phyloP scores from a whole-genome alignment of 768 basidiomycete genomes.

The Agaricus blazei region DNA sequence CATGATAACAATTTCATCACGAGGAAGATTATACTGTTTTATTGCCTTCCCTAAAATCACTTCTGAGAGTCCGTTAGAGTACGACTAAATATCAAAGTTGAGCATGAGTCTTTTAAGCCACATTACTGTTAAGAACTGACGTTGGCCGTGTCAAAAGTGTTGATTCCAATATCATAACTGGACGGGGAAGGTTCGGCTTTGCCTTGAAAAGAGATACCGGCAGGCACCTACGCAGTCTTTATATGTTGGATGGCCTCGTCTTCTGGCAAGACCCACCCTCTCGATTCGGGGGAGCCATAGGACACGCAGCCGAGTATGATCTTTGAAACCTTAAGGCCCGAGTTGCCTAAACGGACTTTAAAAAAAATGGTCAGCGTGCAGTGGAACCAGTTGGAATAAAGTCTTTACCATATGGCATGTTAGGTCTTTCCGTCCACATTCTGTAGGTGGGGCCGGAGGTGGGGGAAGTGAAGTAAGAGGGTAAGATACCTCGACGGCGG shows the following conservation, averaged over 20 bases:
- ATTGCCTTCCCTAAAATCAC: constrained; percentile 66
- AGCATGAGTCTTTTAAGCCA: background rate
- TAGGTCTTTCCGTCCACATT: too few species aligned
- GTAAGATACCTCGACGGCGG: too few species aligned
- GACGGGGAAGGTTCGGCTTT: too few species aligned
- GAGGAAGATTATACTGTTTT: constrained; percentile 56
- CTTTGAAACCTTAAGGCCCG: constrained; percentile 30
- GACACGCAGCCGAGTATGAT: constrained; percentile 56
- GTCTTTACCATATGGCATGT: too few species aligned
- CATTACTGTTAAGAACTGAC: constrained; percentile 18
- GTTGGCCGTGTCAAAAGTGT: constrained; percentile 57
- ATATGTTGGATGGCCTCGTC: constrained; percentile 50
- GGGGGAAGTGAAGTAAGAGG: too few species aligned
- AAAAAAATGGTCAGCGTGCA: too few species aligned
- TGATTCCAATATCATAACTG: constrained; percentile 60
- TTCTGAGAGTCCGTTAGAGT: constrained; percentile 65
- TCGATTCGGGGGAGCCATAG: constrained; percentile 50
- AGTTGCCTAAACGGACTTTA: constrained; percentile 44
- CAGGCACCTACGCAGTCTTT: constrained; percentile 34
- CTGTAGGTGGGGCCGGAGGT: too few species aligned
- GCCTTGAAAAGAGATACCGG: too few species aligned
- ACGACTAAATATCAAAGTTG: constrained; percentile 32
- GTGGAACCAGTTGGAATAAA: too few species aligned
- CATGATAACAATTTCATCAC: constrained; percentile 74
- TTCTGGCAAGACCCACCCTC: constrained; percentile 40